phyloP scores from a whole-genome alignment of 352 stramenopile genomes.

The Pythium aristosporum region DNA sequence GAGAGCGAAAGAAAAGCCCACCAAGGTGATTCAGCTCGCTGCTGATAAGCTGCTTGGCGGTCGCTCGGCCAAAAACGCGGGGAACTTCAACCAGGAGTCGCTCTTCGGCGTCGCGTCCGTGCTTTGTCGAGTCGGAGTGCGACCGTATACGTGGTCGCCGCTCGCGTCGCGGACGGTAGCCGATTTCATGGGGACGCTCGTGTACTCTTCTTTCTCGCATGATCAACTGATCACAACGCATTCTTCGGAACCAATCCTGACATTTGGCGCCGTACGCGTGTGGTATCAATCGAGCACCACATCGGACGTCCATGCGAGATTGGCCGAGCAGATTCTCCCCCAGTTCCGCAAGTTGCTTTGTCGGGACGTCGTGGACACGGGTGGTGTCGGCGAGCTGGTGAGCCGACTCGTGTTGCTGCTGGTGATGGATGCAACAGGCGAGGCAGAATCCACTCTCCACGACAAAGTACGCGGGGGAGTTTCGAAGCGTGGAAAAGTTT shows the following conservation, averaged over 20 bases:
- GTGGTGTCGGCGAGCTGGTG: slow-evolving; percentile 4
- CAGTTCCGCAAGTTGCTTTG: slow-evolving; percentile 2
- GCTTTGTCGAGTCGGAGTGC: neutral
- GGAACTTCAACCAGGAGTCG: neutral
- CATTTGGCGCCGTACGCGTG: neutral
- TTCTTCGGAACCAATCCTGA: neutral
- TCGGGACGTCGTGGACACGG: slow-evolving; percentile 14
- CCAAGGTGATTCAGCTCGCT: neutral
- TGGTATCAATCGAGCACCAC: neutral
- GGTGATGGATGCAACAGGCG: slow-evolving; percentile 11
- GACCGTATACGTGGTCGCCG: too few relatives aligned
- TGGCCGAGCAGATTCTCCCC: neutral
- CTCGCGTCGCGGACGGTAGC: neutral
- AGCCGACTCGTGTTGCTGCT: slow-evolving; percentile 12
- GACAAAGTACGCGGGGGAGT: neutral
- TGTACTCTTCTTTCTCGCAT: neutral
- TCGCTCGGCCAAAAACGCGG: too few relatives aligned
- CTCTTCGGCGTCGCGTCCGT: neutral
- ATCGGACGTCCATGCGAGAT: too few relatives aligned
- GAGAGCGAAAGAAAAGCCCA: neutral
- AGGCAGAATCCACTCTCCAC: neutral
- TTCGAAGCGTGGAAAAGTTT: slow-evolving; percentile 13
- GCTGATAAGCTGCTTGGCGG: neutral
- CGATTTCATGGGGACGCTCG: neutral
- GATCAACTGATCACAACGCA: neutral